Evolutionary conservation across 371 early-diverging fungal species (phyloP).

Genomic region (Thermomucor indicae-seudaticae): DNA sequence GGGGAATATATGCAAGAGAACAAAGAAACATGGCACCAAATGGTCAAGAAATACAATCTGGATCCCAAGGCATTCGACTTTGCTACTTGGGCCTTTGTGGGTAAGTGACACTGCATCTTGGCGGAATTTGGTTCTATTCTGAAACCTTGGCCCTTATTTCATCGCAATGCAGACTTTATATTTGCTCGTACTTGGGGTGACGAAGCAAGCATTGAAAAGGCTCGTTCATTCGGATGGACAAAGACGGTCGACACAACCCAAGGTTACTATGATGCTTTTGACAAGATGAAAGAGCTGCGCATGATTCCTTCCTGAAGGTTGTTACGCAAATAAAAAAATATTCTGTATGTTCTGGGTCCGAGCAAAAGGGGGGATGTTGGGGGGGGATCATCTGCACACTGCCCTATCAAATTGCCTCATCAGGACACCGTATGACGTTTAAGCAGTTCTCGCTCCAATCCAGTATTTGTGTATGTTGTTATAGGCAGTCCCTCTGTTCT

Average conservation of each 20-base stretch:
- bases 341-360: too few species aligned
- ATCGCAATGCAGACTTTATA: neutral
- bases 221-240: neutral
- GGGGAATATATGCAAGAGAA: slow-evolving; percentile 4
- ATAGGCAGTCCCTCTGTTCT: too few species aligned
- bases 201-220: slow-evolving; percentile 2
- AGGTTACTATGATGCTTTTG: slow-evolving; percentile 1
- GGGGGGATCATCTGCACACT: too few species aligned
- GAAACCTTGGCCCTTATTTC: too few species aligned
- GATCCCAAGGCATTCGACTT: slow-evolving; percentile 12
- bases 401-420: too few species aligned
- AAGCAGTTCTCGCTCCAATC: too few species aligned
- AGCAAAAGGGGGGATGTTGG: too few species aligned
- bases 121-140: too few species aligned
- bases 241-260: neutral
- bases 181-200: slow-evolving; percentile 5
- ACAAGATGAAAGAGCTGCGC: slow-evolving; percentile 4
- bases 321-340: too few species aligned
- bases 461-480: too few species aligned
- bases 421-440: too few species aligned
- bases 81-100: slow-evolving; percentile 11
- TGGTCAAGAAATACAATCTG: slow-evolving; percentile 8
- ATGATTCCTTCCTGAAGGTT: slow-evolving; percentile 4
- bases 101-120: slow-evolving; percentile 2
- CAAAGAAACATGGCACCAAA: slow-evolving; percentile 5